Conservation (phyloP, 352 stramenopile genomes). For the Pelagophyceae sp. region DNA sequence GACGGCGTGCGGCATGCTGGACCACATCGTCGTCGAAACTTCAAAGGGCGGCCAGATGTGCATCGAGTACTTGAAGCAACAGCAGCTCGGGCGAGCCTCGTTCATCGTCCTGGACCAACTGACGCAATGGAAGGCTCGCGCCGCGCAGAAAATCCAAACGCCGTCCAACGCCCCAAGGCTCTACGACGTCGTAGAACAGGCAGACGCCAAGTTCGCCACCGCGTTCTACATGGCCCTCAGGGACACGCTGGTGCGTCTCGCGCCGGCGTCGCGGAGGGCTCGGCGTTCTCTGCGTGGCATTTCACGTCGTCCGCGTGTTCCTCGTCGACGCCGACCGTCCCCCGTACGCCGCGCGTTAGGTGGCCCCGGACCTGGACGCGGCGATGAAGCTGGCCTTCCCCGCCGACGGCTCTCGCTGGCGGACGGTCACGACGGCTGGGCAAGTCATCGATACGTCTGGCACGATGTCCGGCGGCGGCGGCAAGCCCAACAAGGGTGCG, state of each 20-base stretch:
- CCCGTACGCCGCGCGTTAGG: no score
- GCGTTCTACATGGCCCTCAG: slow-evolving; percentile 92
- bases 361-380: slow-evolving; percentile 87
- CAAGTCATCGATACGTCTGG: slow-evolving; percentile 96
- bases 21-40: slow-evolving; percentile 94
- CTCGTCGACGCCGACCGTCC: no score
- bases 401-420: slow-evolving; percentile 75
- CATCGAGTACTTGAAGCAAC: slow-evolving; percentile 82
- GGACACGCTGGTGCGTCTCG: slow-evolving; percentile 95
- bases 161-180: slow-evolving; percentile 52
- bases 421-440: slow-evolving; percentile 93
- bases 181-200: slow-evolving; percentile 67
- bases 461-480: slow-evolving; percentile 95
- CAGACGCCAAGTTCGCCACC: slow-evolving; percentile 70
- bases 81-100: slow-evolving; percentile 87
- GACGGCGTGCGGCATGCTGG: slow-evolving; percentile 86
- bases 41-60: slow-evolving; percentile 85
- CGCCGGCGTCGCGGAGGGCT: no score
- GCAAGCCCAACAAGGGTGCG: slow-evolving; percentile 44
- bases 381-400: slow-evolving; percentile 72
- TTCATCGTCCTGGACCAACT: slow-evolving; percentile 98
- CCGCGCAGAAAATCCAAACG: slow-evolving; percentile 53
- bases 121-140: slow-evolving; percentile 36
- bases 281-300: no score
- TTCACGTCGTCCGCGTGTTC: no score